phyloP scores from a whole-genome alignment of 257 asterid species.

The Solanum clarkiae region DNA sequence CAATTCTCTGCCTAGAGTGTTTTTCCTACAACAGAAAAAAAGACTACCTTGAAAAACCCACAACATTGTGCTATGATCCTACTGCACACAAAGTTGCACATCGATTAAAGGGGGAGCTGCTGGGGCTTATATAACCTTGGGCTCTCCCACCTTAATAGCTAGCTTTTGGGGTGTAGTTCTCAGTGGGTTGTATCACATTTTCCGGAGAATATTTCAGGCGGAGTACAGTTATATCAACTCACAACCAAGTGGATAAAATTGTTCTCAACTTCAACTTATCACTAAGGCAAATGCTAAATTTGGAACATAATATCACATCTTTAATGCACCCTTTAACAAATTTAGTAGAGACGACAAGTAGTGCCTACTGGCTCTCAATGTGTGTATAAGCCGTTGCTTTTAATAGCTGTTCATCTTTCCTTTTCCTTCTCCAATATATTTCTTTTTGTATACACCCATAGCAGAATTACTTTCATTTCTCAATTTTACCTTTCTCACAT shows the following conservation, averaged over 20 bases:
- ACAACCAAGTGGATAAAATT: not conserved
- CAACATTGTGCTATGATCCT: not conserved
- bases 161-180: not conserved
- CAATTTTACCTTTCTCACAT: not conserved
- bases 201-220: not conserved
- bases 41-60: not conserved
- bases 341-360: not conserved
- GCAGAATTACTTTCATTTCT: not conserved
- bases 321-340: not conserved
- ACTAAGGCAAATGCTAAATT: not conserved
- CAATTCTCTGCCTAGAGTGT: not conserved
- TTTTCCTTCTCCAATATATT: not conserved
- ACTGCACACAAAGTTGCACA: not conserved
- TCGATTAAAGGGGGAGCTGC: not conserved
- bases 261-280: not conserved
- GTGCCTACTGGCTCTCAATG: not conserved
- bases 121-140: not conserved
- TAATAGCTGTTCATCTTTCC: not conserved
- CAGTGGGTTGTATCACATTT: not conserved
- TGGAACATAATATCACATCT: not conserved
- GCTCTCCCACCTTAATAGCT: not conserved
- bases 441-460: not conserved
- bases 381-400: not conserved
- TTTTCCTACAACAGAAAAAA: not conserved
- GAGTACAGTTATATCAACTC: not conserved